phyloP scores from a whole-genome alignment of 2,329 filamentous ascomycete genomes.

The Alternaria consortialis region DNA sequence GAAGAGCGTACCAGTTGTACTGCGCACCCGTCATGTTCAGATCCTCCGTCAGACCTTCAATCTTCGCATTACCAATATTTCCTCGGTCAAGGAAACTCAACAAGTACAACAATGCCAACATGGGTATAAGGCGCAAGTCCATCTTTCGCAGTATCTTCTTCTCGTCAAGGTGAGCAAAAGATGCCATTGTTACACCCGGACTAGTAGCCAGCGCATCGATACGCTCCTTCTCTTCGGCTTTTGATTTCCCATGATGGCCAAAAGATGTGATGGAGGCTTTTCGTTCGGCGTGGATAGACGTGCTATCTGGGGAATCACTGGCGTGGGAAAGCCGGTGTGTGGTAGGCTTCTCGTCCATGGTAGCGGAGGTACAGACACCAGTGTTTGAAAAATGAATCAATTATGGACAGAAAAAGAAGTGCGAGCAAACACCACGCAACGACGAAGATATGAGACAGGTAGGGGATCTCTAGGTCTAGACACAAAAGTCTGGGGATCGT shows the following conservation, averaged over 20 bases:
- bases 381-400: too few species aligned
- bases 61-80: constrained; percentile 56
- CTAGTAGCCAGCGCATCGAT: constrained; percentile 16
- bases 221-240: constrained; percentile 12
- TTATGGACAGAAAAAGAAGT: not conserved
- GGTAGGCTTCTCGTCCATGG: not conserved
- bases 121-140: constrained; percentile 52
- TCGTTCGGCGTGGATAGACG: not conserved
- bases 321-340: not conserved
- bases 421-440: not conserved
- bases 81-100: constrained; percentile 48
- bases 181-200: constrained; percentile 36
- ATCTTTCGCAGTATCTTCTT: constrained; percentile 54
- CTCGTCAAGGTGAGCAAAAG: constrained; percentile 51
- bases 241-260: constrained; percentile 11
- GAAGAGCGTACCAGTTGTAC: constrained; percentile 61
- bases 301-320: not conserved
- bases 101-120: constrained; percentile 52
- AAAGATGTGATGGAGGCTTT: constrained; percentile 14
- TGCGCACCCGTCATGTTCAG: constrained; percentile 60
- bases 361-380: not conserved
- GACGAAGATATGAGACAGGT: not conserved
- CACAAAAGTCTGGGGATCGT: not conserved
- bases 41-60: constrained; percentile 45
- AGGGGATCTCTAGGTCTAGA: not conserved